Conservation (phyloP, 441 rosid species). For the Bruguiera hainesii region DNA sequence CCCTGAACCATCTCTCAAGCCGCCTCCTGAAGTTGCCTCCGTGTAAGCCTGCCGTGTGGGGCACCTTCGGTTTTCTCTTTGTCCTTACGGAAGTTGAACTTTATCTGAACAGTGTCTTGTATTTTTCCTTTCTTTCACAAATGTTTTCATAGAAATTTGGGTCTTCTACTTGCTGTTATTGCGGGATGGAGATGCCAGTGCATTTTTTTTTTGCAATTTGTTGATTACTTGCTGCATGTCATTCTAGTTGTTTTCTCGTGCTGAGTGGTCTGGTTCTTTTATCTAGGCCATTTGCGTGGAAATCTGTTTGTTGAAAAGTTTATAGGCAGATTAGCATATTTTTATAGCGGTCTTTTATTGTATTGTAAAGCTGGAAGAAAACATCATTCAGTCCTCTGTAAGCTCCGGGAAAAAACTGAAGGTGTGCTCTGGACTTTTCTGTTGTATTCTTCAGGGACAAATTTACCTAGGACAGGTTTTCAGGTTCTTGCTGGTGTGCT, state of each 20-base stretch:
- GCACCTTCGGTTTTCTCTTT: background rate
- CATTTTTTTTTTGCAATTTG: background rate
- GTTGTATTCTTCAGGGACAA: background rate
- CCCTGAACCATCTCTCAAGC: conserved; percentile 68
- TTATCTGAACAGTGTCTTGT: background rate
- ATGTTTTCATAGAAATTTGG: background rate
- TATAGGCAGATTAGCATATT: background rate
- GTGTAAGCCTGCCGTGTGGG: conserved; percentile 38
- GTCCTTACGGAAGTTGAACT: background rate
- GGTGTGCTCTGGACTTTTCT: background rate
- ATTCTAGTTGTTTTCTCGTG: background rate
- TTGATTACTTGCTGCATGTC: background rate
- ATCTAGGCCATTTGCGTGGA: background rate
- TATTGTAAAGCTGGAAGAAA: background rate
- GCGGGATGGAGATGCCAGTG: background rate
- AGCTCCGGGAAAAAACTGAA: background rate
- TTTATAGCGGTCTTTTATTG: background rate
- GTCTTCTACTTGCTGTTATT: background rate
- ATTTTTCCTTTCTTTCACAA: background rate
- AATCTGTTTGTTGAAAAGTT: conserved; percentile 3
- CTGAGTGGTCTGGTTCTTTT: background rate
- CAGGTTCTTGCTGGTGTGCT: background rate
- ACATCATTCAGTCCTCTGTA: background rate
- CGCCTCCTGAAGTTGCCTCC: conserved; percentile 65
- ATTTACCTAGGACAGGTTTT: background rate